phyloP scores from a whole-genome alignment of 768 basidiomycete species.

The Filobasidium floriforme region DNA sequence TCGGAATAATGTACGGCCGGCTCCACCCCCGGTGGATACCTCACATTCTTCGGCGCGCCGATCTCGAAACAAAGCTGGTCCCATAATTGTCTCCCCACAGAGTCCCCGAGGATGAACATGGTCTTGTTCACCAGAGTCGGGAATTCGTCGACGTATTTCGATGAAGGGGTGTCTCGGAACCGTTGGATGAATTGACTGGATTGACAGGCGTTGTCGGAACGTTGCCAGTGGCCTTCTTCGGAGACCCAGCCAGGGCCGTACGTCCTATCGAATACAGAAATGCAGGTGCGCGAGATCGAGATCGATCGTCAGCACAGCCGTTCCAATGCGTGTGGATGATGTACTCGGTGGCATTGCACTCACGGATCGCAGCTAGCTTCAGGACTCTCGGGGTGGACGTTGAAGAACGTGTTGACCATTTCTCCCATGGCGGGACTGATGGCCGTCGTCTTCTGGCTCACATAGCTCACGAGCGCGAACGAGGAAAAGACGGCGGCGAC shows the following conservation, averaged over 20 bases:
- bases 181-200: constrained; percentile 12
- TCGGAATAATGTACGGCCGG: constrained; percentile 2
- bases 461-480: not conserved
- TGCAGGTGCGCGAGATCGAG: too few species aligned
- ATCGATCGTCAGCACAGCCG: too few species aligned
- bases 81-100: constrained; percentile 6
- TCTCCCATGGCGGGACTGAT: not conserved
- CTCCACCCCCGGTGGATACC: not conserved
- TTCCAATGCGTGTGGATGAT: too few species aligned
- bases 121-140: constrained; percentile 10
- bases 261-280: too few species aligned
- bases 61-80: constrained; percentile 10
- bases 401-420: not conserved
- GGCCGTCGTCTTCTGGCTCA: not conserved
- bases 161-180: constrained; percentile 8
- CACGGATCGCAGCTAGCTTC: constrained; percentile 11
- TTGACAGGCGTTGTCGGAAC: constrained; percentile 8
- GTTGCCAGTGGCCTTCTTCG: constrained; percentile 14
- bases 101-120: constrained; percentile 14
- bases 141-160: constrained; percentile 4
- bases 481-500: not conserved
- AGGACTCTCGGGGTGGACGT: not conserved
- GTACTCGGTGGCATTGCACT: too few species aligned
- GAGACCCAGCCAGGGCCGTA: constrained; percentile 8
- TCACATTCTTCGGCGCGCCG: not conserved